phyloP scores from a whole-genome alignment of 2,329 filamentous ascomycete species.

The Pleomassaria siparia region DNA sequence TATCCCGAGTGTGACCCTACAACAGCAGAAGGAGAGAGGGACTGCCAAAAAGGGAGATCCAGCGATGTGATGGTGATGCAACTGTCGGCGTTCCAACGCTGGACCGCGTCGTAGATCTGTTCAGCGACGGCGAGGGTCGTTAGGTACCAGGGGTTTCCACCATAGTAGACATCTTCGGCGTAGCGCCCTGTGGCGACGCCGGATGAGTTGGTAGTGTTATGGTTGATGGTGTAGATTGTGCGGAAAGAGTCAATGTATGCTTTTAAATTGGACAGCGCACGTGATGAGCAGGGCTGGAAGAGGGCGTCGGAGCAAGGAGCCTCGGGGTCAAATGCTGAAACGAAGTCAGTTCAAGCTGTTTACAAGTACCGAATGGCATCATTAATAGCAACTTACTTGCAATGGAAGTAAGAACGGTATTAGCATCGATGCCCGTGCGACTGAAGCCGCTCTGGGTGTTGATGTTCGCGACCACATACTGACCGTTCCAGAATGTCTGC shows the following conservation, averaged over 20 bases:
- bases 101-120: constrained; percentile 73
- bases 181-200: constrained; percentile 52
- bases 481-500: constrained; percentile 69
- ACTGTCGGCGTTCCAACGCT: constrained; percentile 65
- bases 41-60: constrained; percentile 71
- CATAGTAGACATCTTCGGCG: constrained; percentile 65
- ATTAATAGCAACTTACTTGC: constrained; percentile 24
- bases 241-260: constrained; percentile 73
- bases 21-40: constrained; percentile 60
- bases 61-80: constrained; percentile 63
- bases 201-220: constrained; percentile 58
- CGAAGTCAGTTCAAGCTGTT: constrained; percentile 4
- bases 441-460: constrained; percentile 49
- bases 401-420: constrained; percentile 58
- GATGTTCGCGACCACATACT: constrained; percentile 68
- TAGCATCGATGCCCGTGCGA: constrained; percentile 70
- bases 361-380: too few species aligned
- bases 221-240: constrained; percentile 67
- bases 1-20: constrained; percentile 65
- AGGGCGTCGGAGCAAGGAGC: constrained; percentile 66
- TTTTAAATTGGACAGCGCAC: constrained; percentile 69
- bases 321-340: constrained; percentile 63
- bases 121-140: constrained; percentile 75
- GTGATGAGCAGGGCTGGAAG: constrained; percentile 73
- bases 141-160: constrained; percentile 78